These are phyloP conservation scores for Nakaseomyces sp. DNA, from an alignment of 1,139 yeast species.

Conservation along the genomic window DNA sequence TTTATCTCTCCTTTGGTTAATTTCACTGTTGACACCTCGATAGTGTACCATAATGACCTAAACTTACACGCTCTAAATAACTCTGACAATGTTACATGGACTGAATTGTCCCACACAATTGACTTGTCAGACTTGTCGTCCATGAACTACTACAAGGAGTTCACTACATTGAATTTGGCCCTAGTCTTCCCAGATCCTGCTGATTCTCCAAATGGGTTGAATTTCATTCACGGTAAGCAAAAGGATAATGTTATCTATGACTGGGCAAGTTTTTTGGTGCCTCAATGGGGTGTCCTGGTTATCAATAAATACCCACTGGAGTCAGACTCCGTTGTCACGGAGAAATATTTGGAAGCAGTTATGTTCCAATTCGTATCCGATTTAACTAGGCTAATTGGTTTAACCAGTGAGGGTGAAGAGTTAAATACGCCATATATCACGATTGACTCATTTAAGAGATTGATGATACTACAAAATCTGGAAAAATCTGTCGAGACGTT, in stretches of 20 bases:
- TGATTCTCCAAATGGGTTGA: constrained; percentile 17
- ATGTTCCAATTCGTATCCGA: constrained; percentile 70
- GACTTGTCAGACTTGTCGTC: constrained; percentile 35
- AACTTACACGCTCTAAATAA: constrained; percentile 36
- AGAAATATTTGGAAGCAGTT: constrained; percentile 45
- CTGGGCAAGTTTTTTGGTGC: constrained; percentile 66
- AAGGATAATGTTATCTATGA: constrained; percentile 29
- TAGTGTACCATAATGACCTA: constrained; percentile 50
- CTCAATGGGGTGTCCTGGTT: constrained; percentile 85
- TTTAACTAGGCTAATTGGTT: constrained; percentile 62
- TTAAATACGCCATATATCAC: constrained; percentile 45
- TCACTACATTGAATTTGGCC: constrained; percentile 17
- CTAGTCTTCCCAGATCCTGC: constrained; percentile 22
- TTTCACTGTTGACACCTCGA: constrained; percentile 70
- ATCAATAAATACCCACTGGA: constrained; percentile 38
- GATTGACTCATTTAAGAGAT: constrained; percentile 58
- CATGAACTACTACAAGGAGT: constrained; percentile 24
- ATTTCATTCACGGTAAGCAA: constrained; percentile 26
- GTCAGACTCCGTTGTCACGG: constrained; percentile 32
- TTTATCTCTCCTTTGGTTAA: constrained; percentile 48
- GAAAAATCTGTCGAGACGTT: constrained; percentile 48
- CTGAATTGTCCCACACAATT: constrained; percentile 31
- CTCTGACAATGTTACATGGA: constrained; percentile 32
- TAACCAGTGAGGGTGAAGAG: constrained; percentile 43
- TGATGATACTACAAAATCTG: constrained; percentile 45